These are phyloP conservation scores for Neonectria coccinea DNA, from an alignment of 2,329 filamentous ascomycete species.

Conservation along the genomic window DNA sequence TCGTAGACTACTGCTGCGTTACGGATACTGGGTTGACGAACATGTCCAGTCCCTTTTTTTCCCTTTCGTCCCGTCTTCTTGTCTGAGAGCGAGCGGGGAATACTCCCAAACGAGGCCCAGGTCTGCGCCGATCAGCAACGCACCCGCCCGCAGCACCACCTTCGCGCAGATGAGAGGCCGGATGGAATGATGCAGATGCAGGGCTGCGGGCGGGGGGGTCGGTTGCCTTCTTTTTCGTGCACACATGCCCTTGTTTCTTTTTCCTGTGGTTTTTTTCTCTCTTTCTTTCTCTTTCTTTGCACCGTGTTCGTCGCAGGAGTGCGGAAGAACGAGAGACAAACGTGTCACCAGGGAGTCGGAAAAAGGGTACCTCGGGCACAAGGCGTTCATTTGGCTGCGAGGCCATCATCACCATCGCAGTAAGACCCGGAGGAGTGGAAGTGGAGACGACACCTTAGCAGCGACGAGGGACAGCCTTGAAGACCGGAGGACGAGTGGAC, in stretches of 20 bases:
- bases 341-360: background rate
- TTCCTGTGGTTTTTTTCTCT: too few relatives aligned
- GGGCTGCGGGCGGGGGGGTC: background rate
- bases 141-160: background rate
- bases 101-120: slow-evolving; percentile 1
- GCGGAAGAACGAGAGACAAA: background rate
- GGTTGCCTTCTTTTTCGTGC: too few relatives aligned
- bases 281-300: background rate
- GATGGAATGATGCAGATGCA: slow-evolving; percentile 13
- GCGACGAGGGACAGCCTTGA: slow-evolving; percentile 15
- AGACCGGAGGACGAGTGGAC: slow-evolving; percentile 2
- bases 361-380: background rate
- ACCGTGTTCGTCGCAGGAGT: slow-evolving; percentile 18
- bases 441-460: slow-evolving; percentile 11
- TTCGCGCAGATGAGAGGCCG: slow-evolving; percentile 4
- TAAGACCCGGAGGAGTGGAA: slow-evolving; percentile 25
- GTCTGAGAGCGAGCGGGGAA: background rate
- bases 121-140: slow-evolving; percentile 1
- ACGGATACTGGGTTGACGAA: background rate
- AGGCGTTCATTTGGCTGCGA: slow-evolving; percentile 10
- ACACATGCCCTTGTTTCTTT: too few relatives aligned
- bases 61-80: background rate
- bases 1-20: background rate
- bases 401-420: slow-evolving; percentile 18
- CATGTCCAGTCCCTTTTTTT: background rate